These are phyloP conservation scores for Trypanosomatidae sp. DNA, from an alignment of 208 protist genomes.

Conservation along the genomic window DNA sequence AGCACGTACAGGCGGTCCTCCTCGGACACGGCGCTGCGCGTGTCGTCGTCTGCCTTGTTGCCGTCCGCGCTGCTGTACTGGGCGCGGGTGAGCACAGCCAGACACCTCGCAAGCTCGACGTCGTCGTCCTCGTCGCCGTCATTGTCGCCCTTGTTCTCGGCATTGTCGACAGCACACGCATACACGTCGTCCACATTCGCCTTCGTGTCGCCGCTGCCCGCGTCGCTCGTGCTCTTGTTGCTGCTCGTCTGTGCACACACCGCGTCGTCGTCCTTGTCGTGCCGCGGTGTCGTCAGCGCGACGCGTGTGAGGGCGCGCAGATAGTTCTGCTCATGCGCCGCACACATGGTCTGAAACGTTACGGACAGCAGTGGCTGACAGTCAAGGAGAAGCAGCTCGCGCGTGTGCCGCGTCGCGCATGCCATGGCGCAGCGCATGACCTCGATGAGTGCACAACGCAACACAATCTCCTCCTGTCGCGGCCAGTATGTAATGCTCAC, in stretches of 20 bases:
- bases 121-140: background rate
- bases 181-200: background rate
- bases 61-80: background rate
- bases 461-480: constrained; percentile 2
- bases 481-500: constrained; percentile 4
- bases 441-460: background rate
- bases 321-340: too few relatives aligned
- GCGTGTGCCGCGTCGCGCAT: background rate
- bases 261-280: too few relatives aligned
- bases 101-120: background rate
- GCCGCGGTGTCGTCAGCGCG: too few relatives aligned
- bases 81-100: background rate
- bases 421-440: background rate
- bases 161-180: background rate
- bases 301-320: too few relatives aligned
- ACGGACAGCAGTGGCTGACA: background rate
- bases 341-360: background rate
- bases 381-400: background rate
- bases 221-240: too few relatives aligned
- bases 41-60: background rate
- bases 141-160: background rate
- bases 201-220: too few relatives aligned
- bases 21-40: background rate
- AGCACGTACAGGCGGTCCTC: background rate
- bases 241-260: too few relatives aligned